These are phyloP conservation scores for Exophiala phaeomuriformis DNA, from an alignment of 2,329 filamentous ascomycete species.

Conservation along the genomic window DNA sequence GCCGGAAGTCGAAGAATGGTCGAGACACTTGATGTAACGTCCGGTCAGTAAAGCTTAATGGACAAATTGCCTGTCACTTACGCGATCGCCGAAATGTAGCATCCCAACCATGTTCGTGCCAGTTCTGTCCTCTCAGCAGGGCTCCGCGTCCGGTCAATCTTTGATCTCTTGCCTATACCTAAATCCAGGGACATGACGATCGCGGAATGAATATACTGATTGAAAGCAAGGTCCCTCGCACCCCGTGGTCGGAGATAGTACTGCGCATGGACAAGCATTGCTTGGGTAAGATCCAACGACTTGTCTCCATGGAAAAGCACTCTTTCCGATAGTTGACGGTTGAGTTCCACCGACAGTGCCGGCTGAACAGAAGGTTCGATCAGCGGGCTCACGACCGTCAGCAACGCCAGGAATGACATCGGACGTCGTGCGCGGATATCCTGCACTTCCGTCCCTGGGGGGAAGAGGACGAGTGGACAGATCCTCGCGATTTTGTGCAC, in stretches of 20 bases:
- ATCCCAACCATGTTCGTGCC: slow-evolving; percentile 52
- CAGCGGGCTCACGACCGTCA: slow-evolving; percentile 47
- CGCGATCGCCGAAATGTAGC: slow-evolving; percentile 50
- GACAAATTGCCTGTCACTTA: too few relatives aligned
- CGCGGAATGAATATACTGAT: slow-evolving; percentile 73
- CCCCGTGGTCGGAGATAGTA: slow-evolving; percentile 80
- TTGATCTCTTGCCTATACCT: slow-evolving; percentile 57
- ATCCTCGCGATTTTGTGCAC: slow-evolving; percentile 46
- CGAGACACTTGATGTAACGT: slow-evolving; percentile 45
- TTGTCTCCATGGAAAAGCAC: slow-evolving; percentile 70
- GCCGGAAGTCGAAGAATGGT: slow-evolving; percentile 53
- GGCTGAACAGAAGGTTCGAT: slow-evolving; percentile 51
- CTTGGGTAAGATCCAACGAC: slow-evolving; percentile 74
- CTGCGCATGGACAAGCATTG: slow-evolving; percentile 62
- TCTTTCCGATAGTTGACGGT: slow-evolving; percentile 64
- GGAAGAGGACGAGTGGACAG: slow-evolving; percentile 53
- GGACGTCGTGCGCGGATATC: slow-evolving; percentile 52
- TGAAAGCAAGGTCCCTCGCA: slow-evolving; percentile 80
- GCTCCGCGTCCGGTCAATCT: slow-evolving; percentile 33
- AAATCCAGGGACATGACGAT: slow-evolving; percentile 76
- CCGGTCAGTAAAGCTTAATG: slow-evolving; percentile 43
- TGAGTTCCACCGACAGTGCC: slow-evolving; percentile 59
- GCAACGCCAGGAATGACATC: slow-evolving; percentile 51
- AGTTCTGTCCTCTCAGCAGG: slow-evolving; percentile 49
- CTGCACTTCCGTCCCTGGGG: slow-evolving; percentile 45